Conservation (phyloP, 352 stramenopile genomes). For the Phytophthora agathidicida region DNA sequence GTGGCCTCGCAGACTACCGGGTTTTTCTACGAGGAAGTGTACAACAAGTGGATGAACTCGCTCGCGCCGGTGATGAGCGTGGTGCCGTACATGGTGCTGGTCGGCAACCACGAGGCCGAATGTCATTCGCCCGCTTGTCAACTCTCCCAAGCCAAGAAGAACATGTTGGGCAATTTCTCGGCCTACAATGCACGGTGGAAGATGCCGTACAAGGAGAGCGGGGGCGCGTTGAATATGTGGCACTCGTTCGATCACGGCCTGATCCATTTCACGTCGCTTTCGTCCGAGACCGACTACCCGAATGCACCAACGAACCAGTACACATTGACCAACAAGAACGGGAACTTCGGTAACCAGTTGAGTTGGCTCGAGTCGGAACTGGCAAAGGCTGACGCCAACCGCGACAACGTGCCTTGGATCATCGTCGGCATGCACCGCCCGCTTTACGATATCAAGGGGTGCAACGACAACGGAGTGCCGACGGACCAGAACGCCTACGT, state of each 20-base stretch:
- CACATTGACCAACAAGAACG: slow-evolving; percentile 37
- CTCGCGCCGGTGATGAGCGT: slow-evolving; percentile 49
- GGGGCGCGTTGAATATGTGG: slow-evolving; percentile 54
- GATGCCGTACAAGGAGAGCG: slow-evolving; percentile 51
- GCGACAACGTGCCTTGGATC: slow-evolving; percentile 60
- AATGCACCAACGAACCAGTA: slow-evolving; percentile 38
- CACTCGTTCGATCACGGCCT: slow-evolving; percentile 59
- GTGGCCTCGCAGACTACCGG: slow-evolving; percentile 30
- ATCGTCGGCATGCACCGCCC: slow-evolving; percentile 73
- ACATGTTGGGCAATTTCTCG: slow-evolving; percentile 61
- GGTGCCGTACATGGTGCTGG: slow-evolving; percentile 84
- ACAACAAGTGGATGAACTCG: slow-evolving; percentile 84
- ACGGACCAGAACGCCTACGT: slow-evolving; percentile 19
- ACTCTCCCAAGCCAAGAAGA: slow-evolving; percentile 38
- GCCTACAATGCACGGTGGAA: slow-evolving; percentile 56
- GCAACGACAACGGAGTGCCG: slow-evolving; percentile 22
- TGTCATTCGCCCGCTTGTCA: slow-evolving; percentile 62
- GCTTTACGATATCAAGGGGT: slow-evolving; percentile 48
- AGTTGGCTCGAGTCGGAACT: slow-evolving; percentile 60
- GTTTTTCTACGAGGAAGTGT: slow-evolving; percentile 89
- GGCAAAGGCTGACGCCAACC: slow-evolving; percentile 49
- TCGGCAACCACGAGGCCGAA: slow-evolving; percentile 90
- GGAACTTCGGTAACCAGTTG: slow-evolving; percentile 51
- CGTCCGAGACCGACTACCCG: slow-evolving; percentile 73
- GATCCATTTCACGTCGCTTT: slow-evolving; percentile 85